Conservation (phyloP, 139 green algal species). For the Picochlorum sp. region DNA sequence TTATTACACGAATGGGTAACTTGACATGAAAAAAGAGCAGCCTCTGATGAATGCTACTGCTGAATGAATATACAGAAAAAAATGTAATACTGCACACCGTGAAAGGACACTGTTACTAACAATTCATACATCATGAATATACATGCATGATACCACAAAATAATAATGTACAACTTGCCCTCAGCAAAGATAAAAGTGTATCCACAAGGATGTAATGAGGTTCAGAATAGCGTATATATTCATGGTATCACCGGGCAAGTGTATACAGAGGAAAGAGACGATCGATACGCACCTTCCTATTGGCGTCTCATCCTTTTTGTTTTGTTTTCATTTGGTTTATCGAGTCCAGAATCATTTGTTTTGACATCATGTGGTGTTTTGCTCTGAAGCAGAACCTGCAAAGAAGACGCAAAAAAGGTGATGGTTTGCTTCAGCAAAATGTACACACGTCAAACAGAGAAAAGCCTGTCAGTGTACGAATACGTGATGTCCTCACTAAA, state of each 20-base stretch:
- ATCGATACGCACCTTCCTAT: too few species aligned
- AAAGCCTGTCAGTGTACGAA: slow-evolving; percentile 37
- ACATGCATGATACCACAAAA: too few species aligned
- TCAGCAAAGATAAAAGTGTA: slow-evolving; percentile 8
- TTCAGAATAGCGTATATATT: slow-evolving; percentile 19
- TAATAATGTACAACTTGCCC: background rate
- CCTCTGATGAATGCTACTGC: too few species aligned
- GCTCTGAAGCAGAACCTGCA: too few species aligned
- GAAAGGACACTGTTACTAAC: background rate
- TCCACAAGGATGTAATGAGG: slow-evolving; percentile 2
- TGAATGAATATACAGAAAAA: too few species aligned
- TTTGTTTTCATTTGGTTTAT: too few species aligned
- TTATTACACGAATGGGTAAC: background rate
- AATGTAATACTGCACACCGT: too few species aligned
- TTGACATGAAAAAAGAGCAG: background rate
- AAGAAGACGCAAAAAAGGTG: too few species aligned
- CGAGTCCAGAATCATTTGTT: too few species aligned
- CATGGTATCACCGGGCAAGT: slow-evolving; percentile 3
- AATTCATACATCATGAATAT: background rate
- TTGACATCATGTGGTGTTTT: too few species aligned
- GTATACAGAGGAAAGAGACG: background rate
- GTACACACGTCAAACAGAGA: background rate
- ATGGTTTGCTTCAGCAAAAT: background rate
- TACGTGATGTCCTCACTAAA: slow-evolving; percentile 26
- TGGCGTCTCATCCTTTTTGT: too few species aligned